Evolutionary conservation across 2,329 filamentous ascomycete genomes (phyloP).

Genomic region (Colletotrichum falcatum): DNA sequence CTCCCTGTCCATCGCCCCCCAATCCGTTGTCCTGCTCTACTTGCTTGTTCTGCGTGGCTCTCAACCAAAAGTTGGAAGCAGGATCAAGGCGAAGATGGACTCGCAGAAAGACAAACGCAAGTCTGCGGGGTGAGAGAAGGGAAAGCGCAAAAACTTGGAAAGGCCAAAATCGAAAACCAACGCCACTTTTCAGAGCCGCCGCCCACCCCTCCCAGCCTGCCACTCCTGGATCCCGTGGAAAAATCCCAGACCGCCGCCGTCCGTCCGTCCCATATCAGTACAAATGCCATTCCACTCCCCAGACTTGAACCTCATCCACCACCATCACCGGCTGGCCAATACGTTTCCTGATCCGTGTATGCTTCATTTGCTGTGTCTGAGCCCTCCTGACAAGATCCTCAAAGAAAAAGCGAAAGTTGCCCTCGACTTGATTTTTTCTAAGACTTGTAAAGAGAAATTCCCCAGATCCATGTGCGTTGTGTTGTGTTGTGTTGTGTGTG

Average conservation of each 20-base stretch:
- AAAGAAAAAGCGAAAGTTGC: conserved; percentile 15
- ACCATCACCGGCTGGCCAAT: not conserved
- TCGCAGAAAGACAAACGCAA: not conserved
- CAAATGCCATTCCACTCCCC: conserved; percentile 4
- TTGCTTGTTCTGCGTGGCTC: not conserved
- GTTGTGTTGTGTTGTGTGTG: too few relatives aligned
- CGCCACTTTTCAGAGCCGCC: not conserved
- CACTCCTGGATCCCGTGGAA: not conserved
- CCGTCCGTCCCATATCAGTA: conserved; percentile 1
- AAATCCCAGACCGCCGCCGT: not conserved
- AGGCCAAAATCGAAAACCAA: conserved; percentile 10
- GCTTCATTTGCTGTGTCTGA: not conserved
- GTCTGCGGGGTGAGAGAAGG: not conserved
- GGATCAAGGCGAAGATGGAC: not conserved
- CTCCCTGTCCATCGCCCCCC: not conserved
- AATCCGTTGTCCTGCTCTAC: not conserved
- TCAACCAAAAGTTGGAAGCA: not conserved
- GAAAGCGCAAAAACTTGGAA: not conserved
- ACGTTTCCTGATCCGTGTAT: not conserved
- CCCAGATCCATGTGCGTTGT: conserved; percentile 12
- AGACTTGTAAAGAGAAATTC: conserved; percentile 9
- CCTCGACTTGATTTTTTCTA: not conserved
- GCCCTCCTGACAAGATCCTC: not conserved
- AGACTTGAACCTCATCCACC: not conserved
- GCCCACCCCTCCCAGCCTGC: conserved; percentile 13